These are phyloP conservation scores for Cladochytrium replicatum DNA, from an alignment of 192 early-diverging fungal species.

Conservation along the genomic window DNA sequence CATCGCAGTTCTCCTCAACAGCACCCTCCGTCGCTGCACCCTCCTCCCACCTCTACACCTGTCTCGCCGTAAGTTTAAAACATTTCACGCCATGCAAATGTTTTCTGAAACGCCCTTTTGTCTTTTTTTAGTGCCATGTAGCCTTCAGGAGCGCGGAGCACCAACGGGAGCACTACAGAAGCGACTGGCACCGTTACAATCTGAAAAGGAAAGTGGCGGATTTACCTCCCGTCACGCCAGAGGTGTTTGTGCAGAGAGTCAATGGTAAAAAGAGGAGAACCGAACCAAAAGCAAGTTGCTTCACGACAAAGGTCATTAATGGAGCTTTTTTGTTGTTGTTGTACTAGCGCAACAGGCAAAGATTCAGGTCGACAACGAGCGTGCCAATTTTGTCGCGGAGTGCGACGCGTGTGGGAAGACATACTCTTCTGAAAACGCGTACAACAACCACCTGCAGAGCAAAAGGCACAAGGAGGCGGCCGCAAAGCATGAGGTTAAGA, in stretches of 20 bases:
- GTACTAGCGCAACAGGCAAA: conserved; percentile 1
- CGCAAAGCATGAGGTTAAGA: conserved; percentile 39
- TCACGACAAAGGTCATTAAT: not conserved
- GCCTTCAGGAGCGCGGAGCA: conserved; percentile 79
- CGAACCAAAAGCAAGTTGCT: not conserved
- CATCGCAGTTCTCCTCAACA: conserved; percentile 31
- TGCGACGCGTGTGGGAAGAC: conserved; percentile 45
- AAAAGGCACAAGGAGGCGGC: conserved; percentile 87
- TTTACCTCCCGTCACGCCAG: conserved; percentile 71
- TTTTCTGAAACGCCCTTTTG: conserved; percentile 1
- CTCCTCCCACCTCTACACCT: conserved; percentile 26
- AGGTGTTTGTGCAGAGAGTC: conserved; percentile 71
- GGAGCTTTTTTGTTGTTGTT: not conserved
- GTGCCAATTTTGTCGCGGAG: conserved; percentile 26
- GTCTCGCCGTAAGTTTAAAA: conserved; percentile 21
- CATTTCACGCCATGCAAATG: conserved; percentile 1
- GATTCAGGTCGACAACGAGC: conserved; percentile 13
- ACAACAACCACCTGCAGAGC: conserved; percentile 79
- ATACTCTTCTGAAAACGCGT: conserved; percentile 74
- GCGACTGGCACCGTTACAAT: conserved; percentile 99
- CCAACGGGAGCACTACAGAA: conserved; percentile 87
- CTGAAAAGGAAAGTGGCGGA: conserved; percentile 93
- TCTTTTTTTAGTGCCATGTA: conserved; percentile 62
- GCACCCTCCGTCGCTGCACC: conserved; percentile 1
- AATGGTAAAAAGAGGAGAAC: conserved; percentile 25